Percentiles rank a stretch among this genome's conserved stretches.
Conservation (phyloP, 2,329 filamentous ascomycete genomes). For the Clarireedia homoeocarpa region DNA sequence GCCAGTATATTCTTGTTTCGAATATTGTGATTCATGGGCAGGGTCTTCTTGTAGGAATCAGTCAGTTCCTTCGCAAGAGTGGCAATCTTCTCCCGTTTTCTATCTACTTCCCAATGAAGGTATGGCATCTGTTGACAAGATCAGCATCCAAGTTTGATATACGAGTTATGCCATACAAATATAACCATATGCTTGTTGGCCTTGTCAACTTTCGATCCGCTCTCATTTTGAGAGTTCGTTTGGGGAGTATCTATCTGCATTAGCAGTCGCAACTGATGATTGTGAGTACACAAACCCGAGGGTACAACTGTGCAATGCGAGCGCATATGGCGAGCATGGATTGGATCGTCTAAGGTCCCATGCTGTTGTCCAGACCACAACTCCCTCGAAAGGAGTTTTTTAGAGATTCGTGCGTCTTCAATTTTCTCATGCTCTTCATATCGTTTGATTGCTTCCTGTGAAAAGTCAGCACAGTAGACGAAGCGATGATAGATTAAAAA, state of each 20-base stretch:
- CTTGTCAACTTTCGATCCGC: too few species aligned
- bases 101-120: slow-evolving; percentile 26
- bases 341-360: slow-evolving; percentile 14
- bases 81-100: slow-evolving; percentile 9
- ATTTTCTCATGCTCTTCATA: slow-evolving; percentile 11
- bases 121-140: background rate
- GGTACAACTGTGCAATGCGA: slow-evolving; percentile 11
- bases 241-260: too few species aligned
- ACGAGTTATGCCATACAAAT: slow-evolving; percentile 11
- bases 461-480: background rate
- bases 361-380: slow-evolving; percentile 17
- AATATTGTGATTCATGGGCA: background rate
- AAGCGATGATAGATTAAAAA: background rate
- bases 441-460: slow-evolving; percentile 11
- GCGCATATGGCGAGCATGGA: slow-evolving; percentile 20
- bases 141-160: background rate
- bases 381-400: slow-evolving; percentile 15
- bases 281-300: slow-evolving; percentile 4
- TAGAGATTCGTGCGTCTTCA: background rate
- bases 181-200: slow-evolving; percentile 12
- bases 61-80: slow-evolving; percentile 14
- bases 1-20: background rate
- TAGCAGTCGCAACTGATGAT: too few species aligned
- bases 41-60: background rate
- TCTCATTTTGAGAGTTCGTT: too few species aligned